These are phyloP conservation scores for Tubosaeta sp. DNA, from an alignment of 768 basidiomycete species.

Conservation along the genomic window DNA sequence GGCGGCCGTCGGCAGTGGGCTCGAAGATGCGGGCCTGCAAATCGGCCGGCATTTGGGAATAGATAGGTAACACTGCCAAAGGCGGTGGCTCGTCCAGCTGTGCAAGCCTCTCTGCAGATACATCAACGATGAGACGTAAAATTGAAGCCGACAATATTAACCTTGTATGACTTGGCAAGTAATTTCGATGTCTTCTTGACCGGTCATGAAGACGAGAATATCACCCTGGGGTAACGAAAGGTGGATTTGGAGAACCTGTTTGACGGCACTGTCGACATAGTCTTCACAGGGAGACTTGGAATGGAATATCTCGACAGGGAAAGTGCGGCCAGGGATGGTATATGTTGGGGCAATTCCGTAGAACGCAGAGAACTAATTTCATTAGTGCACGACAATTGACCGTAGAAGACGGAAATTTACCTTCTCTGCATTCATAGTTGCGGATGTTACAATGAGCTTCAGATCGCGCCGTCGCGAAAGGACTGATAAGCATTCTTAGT, in stretches of 20 bases:
- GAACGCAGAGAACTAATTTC: slow-evolving; percentile 84
- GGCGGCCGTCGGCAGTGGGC: slow-evolving; percentile 85
- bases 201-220: slow-evolving; percentile 98
- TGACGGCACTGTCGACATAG: slow-evolving; percentile 97
- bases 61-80: slow-evolving; percentile 92
- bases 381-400: neutral
- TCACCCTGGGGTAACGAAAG: slow-evolving; percentile 90
- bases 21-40: slow-evolving; percentile 98
- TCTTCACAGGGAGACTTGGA: slow-evolving; percentile 98
- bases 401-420: slow-evolving; percentile 32
- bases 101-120: slow-evolving; percentile 69
- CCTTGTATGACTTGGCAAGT: slow-evolving; percentile 94
- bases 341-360: slow-evolving; percentile 94
- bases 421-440: slow-evolving; percentile 99
- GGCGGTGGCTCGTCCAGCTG: slow-evolving; percentile 90
- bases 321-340: slow-evolving; percentile 92
- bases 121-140: neutral
- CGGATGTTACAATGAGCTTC: slow-evolving; percentile 96
- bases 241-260: slow-evolving; percentile 96
- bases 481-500: slow-evolving; percentile 39
- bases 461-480: slow-evolving; percentile 88
- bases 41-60: slow-evolving; percentile 99
- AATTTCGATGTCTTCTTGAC: slow-evolving; percentile 97
- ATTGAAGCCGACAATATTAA: slow-evolving; percentile 30
- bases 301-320: slow-evolving; percentile 96